A percentile compares a stretch with the other conserved stretches of the same genome.
phyloP scores from a whole-genome alignment of 2,329 filamentous ascomycete species.

The Knufia petricola region DNA sequence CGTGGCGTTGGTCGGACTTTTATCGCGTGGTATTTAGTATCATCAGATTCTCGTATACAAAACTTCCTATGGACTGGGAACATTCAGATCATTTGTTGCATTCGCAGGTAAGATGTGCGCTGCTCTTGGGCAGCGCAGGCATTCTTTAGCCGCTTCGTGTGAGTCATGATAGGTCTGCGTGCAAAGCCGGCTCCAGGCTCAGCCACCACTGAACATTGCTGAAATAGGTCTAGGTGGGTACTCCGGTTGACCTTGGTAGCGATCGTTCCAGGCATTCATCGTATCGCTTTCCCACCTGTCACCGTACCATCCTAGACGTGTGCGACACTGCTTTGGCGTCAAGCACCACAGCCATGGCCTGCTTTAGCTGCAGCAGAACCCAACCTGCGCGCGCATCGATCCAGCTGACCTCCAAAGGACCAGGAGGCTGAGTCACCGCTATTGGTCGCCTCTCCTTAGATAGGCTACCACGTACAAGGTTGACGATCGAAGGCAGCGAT shows the following conservation, averaged over 20 bases:
- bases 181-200: neutral
- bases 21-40: too few species aligned
- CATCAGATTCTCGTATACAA: too few species aligned
- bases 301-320: neutral
- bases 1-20: too few species aligned
- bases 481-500: neutral
- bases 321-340: constrained; percentile 1
- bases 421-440: neutral
- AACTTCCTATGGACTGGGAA: too few species aligned
- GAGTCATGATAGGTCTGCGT: neutral
- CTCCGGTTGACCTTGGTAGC: neutral
- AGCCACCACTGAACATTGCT: neutral
- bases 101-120: too few species aligned
- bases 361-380: neutral
- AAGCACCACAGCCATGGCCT: neutral
- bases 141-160: neutral
- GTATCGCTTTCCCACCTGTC: neutral
- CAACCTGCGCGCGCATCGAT: neutral
- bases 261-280: neutral
- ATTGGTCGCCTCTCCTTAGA: constrained; percentile 10
- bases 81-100: too few species aligned
- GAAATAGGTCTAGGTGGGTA: neutral
- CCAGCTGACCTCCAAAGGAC: neutral
- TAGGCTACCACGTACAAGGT: constrained; percentile 3
- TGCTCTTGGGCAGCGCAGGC: neutral